Evolutionary conservation across 768 basidiomycete genomes (phyloP), one percentile per base, ranked within the genome.

Genomic region (Kwoniella botswanensis): DNA sequence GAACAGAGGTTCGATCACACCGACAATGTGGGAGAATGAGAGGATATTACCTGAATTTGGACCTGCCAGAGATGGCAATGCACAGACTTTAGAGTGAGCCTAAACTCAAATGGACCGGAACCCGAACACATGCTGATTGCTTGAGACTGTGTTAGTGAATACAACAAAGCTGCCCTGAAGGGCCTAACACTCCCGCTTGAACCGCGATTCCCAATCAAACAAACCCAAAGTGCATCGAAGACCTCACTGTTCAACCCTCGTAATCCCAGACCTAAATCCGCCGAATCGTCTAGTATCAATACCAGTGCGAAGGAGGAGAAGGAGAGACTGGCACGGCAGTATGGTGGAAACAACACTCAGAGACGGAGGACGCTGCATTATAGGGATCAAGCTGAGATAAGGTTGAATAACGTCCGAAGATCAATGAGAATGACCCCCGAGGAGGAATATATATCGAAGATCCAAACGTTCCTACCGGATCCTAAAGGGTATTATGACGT

Each of bases 11-110:
- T 44, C 55, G 17, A 70, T 70, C 42, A 70, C 60, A 9, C 62
- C 54, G 3, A 44, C 53, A 9, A 65, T 65, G 63, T 70, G 68
- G 68, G 68, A 70, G 60, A 52, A 70, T 41, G 56, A 64, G 26
- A 57, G 68, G 46, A 70, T 70, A 17, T 21, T 64, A n/a, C 68
- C 68, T 29, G 52, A 54, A 18, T 56, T 60, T 17, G 68, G 62
- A 18, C 56, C 24, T 17, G 17, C 9, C 7, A 46, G 17, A 21
- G 55, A 59, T 6, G 44, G 54, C 4, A 70, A 46, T 50, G 60
- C 15, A 21, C 62, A 64, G 41, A 53, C 43, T 18, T 26, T 70
- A 26, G 5, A 13, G 68, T 70, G 50, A 70, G 68, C 60, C 17
- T 42, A 41, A 29, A 12, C 13, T 56, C 1, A 18, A n/a, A 66